These are phyloP conservation scores for Sorghum bicolor DNA, from an alignment of 176 grass and related monocot genomes.

Conservation along the genomic window Sorghum_bicolor_NCBIv3 NC_012876.2:61528501-61529000, in stretches of 20 bases:
- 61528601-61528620: not conserved
- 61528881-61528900: not conserved
- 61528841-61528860: not conserved
- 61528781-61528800: too few relatives aligned
- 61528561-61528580: not conserved
- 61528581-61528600: not conserved
- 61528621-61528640: not conserved
- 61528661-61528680: not conserved
- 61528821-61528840: not conserved
- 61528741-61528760: not conserved
- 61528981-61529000: not conserved
- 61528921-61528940: not conserved
- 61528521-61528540: not conserved
- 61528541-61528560: not conserved
- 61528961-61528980: not conserved
- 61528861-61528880: not conserved
- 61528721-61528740: not conserved
- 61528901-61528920: not conserved
- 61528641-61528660: not conserved
- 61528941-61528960: not conserved
- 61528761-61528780: not conserved
- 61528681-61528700: not conserved
- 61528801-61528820: not conserved
- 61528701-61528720: not conserved
- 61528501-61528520: not conserved